These are phyloP conservation scores for Kentomonas sorsogonicus DNA, from an alignment of 208 protist species.

Conservation along the genomic window DNA sequence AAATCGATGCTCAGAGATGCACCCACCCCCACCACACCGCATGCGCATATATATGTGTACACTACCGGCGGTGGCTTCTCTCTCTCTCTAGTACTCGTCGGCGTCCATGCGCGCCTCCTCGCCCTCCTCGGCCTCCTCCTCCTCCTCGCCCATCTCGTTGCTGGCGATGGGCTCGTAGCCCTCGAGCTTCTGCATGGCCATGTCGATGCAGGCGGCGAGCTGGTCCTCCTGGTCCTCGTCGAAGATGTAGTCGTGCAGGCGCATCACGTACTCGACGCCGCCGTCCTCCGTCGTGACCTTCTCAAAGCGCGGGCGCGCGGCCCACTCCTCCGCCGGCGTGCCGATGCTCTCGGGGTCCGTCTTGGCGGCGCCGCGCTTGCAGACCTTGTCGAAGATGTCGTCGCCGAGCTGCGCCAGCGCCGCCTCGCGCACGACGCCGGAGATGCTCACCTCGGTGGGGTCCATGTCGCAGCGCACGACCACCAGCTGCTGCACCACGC, in stretches of 20 bases:
- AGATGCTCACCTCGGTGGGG: not conserved
- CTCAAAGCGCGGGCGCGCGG: conserved; percentile 42
- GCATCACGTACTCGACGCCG: conserved; percentile 44
- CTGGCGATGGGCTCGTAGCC: no score
- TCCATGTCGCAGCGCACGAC: conserved; percentile 8
- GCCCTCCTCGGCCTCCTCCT: no score
- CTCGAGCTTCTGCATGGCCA: not conserved
- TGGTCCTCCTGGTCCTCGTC: conserved; percentile 38
- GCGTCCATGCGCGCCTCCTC: no score
- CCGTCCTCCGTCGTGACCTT: conserved; percentile 44
- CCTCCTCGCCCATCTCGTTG: no score
- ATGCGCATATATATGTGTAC: no score
- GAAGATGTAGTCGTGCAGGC: conserved; percentile 47
- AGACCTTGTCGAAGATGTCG: conserved; percentile 40
- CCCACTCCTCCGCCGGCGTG: conserved; percentile 43
- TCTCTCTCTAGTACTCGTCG: no score
- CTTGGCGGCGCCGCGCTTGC: conserved; percentile 54
- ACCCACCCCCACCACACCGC: no score
- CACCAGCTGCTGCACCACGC: conserved; percentile 56
- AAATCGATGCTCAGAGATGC: no score
- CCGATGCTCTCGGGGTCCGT: conserved; percentile 37
- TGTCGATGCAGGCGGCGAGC: conserved; percentile 1
- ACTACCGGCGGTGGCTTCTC: no score
- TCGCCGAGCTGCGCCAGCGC: conserved; percentile 20
- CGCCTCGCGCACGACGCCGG: conserved; percentile 8